phyloP scores from a whole-genome alignment of 2,329 filamentous ascomycete species.

The Sordariomycetes sp. region DNA sequence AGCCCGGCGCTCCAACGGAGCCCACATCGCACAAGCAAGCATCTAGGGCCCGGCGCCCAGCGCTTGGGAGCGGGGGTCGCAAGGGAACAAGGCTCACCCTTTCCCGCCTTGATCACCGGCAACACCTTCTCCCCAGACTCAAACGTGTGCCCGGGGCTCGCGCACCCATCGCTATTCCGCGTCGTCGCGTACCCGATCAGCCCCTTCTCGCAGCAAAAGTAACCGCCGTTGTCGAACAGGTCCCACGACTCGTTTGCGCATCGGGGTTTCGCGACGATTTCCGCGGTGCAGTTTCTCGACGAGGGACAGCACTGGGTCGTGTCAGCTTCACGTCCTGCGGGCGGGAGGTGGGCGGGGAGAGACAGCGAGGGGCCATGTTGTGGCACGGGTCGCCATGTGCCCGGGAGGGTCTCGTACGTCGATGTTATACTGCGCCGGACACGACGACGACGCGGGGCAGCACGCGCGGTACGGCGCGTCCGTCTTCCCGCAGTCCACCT shows the following conservation, averaged over 20 bases:
- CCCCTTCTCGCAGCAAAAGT: neutral
- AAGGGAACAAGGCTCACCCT: neutral
- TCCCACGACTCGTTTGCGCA: neutral
- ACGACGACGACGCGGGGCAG: neutral
- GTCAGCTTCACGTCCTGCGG: too few relatives aligned
- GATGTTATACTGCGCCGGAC: conserved; percentile 1
- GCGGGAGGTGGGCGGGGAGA: too few relatives aligned
- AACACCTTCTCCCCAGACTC: neutral
- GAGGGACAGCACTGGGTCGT: neutral
- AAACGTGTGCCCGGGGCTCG: neutral
- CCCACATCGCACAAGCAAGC: too few relatives aligned
- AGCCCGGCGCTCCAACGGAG: too few relatives aligned
- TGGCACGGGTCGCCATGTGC: neutral
- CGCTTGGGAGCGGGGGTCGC: neutral
- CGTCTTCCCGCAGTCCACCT: neutral
- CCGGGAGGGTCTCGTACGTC: neutral
- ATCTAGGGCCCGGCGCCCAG: too few relatives aligned
- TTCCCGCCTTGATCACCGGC: neutral
- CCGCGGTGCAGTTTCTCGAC: neutral
- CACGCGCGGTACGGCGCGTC: neutral
- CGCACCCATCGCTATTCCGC: neutral
- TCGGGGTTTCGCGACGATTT: neutral
- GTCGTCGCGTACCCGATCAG: neutral
- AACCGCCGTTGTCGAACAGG: conserved; percentile 1
- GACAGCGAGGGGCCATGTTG: too few relatives aligned